phyloP scores from a whole-genome alignment of 345 rosid genomes.

The Bruguiera gymnorhiza region DNA sequence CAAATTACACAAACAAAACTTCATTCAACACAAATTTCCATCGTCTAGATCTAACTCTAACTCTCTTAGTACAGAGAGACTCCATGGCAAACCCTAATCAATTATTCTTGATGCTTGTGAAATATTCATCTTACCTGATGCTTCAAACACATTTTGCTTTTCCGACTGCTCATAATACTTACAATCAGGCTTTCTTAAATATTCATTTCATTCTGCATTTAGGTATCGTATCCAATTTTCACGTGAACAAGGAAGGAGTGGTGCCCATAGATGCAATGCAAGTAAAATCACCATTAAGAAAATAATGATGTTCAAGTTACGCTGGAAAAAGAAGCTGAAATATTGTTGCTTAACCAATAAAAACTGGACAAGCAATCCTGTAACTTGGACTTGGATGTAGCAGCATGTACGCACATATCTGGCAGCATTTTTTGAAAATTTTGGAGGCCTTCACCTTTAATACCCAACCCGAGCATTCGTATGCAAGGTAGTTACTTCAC shows the following conservation, averaged over 20 bases:
- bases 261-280: neutral
- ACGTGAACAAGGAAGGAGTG: neutral
- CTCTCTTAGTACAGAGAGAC: neutral
- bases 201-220: neutral
- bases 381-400: no score
- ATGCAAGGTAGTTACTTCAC: no score
- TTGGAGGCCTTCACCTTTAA: no score
- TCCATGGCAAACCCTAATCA: neutral
- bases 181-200: neutral
- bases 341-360: no score
- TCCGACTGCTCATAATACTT: neutral
- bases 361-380: no score
- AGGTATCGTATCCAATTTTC: neutral
- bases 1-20: conserved; percentile 12
- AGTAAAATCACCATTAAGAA: neutral
- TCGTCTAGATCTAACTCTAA: neutral
- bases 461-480: no score
- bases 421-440: no score
- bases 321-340: no score
- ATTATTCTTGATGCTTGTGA: neutral
- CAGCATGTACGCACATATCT: no score
- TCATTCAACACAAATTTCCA: neutral
- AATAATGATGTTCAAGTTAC: neutral
- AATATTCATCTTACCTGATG: neutral
- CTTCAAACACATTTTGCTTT: neutral